Evolutionary conservation across 2,329 filamentous ascomycete species (phyloP).

Genomic region (Pseudogymnoascus sp.): DNA sequence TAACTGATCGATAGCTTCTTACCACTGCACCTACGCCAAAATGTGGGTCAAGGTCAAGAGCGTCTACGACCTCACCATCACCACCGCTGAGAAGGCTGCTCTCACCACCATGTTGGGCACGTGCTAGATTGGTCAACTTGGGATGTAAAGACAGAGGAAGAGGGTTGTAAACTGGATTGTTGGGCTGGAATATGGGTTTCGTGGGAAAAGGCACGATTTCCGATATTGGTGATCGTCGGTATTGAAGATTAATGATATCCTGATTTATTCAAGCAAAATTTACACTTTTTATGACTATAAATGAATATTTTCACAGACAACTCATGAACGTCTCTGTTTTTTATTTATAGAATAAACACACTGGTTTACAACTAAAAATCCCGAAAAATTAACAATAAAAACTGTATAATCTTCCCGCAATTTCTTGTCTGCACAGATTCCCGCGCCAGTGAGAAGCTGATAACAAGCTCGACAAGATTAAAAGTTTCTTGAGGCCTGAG

Average conservation of each 20-base stretch:
- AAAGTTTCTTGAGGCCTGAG: too few species aligned
- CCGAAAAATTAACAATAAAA: too few species aligned
- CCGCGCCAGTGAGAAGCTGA: too few species aligned
- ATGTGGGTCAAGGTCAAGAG: conserved; percentile 73
- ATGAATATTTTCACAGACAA: neutral
- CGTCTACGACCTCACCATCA: conserved; percentile 62
- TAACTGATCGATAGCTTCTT: conserved; percentile 38
- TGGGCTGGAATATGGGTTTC: neutral
- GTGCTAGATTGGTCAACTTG: conserved; percentile 39
- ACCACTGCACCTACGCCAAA: conserved; percentile 71
- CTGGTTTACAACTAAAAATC: too few species aligned
- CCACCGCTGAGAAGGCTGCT: conserved; percentile 63
- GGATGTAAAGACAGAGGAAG: neutral
- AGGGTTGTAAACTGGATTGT: neutral
- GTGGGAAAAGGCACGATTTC: neutral
- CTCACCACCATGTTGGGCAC: conserved; percentile 57
- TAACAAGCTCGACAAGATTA: too few species aligned
- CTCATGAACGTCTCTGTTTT: too few species aligned
- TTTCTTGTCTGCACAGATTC: too few species aligned
- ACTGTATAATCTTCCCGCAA: too few species aligned
- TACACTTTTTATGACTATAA: neutral
- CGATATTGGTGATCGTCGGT: neutral
- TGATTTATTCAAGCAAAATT: neutral
- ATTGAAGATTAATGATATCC: conserved; percentile 7
- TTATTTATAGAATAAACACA: too few species aligned